Base-by-base conservation (phyloP, 2,329 filamentous ascomycete genomes). In the Aspergillus aculeatus region DNA sequence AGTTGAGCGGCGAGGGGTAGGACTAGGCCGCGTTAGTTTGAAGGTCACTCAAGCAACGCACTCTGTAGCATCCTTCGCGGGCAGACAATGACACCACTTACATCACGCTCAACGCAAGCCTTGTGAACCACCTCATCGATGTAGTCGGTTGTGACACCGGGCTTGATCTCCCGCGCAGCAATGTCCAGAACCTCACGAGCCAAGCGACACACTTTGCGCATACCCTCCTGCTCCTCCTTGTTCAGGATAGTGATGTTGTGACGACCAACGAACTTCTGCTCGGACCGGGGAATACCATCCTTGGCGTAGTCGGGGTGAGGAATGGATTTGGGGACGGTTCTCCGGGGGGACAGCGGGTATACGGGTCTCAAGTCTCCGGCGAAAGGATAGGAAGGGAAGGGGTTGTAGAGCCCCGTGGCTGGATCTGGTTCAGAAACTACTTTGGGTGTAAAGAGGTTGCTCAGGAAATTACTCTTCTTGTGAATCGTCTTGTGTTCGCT, bases 81-180 rank as follows among this genome's bases (percentile, higher is more conserved):
- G 38, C 14, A n/a, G 16, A 5, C 44, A 41, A 21, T 31, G n/a
- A 24, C 7, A 23, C 47, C 38, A 75, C 90, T 79, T 79, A 97
- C 94, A 67, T 97, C 86, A 78, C 95, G 86, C 79, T 97, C 94
- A 66, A 98, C 81, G 73, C 92, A 97, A 54, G 94, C 95, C 69
- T 96, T 91, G 81, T 99, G 95, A 47, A 96, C 93, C 63, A 98
- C 82, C 77, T 96, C 89, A 73, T 99, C 95, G 60, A 99, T 92
- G 69, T 96, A 88, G 73, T 99, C 95, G 6, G 95, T 98, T 6
- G 94, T 97, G 35, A 98, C 89, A 52, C 95, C 95, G n/a, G 95
- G 94, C 72, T 88, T 89, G 50, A 90, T 80, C 54, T 89, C 94
- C 14, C 89, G 86, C 0, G 92, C 95, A 1, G 93, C 92, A 71